phyloP scores from a whole-genome alignment of 352 stramenopile genomes.

The Phytophthora europaea region DNA sequence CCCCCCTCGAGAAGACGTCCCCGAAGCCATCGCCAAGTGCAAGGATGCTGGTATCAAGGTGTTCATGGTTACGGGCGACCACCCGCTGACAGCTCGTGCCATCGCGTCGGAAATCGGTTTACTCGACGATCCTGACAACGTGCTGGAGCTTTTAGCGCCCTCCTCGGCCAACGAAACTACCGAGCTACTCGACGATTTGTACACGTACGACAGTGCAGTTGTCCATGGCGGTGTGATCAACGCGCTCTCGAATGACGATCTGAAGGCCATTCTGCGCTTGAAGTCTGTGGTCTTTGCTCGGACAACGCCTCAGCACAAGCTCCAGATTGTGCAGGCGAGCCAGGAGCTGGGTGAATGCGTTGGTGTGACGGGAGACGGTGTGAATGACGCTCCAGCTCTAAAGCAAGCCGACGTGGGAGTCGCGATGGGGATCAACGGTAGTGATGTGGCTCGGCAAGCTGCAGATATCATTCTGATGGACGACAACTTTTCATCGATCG shows the following conservation, averaged over 20 bases:
- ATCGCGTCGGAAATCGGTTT: constrained; percentile 90
- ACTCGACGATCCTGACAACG: constrained; percentile 53
- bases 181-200: constrained; percentile 34
- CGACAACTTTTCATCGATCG: constrained; percentile 97
- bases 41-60: constrained; percentile 91
- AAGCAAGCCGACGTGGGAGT: constrained; percentile 95
- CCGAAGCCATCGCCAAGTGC: constrained; percentile 79
- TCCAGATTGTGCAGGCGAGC: constrained; percentile 34
- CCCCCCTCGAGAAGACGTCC: constrained; percentile 83
- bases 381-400: constrained; percentile 72
- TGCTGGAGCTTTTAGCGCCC: constrained; percentile 31
- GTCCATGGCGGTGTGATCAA: constrained; percentile 62
- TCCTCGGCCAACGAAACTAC: background rate
- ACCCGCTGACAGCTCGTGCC: constrained; percentile 86
- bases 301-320: constrained; percentile 66
- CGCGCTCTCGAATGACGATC: constrained; percentile 40
- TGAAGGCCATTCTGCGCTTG: constrained; percentile 43
- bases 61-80: constrained; percentile 94
- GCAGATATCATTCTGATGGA: constrained; percentile 97
- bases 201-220: constrained; percentile 61
- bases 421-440: constrained; percentile 96
- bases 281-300: constrained; percentile 95
- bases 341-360: constrained; percentile 50
- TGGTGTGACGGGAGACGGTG: constrained; percentile 84
- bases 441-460: constrained; percentile 92